phyloP scores from a whole-genome alignment of 345 rosid species.

The Combretum micranthum region DNA sequence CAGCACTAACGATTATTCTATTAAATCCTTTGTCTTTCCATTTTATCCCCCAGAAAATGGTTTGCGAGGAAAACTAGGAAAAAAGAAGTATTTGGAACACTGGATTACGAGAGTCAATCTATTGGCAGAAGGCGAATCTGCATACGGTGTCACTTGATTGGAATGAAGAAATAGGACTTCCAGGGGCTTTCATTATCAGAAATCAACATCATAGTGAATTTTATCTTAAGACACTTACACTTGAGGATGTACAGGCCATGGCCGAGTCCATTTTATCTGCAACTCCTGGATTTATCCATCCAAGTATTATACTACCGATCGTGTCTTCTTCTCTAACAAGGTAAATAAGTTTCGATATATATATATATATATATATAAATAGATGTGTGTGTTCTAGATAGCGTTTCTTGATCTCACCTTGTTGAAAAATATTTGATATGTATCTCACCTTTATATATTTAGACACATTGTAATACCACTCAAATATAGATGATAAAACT shows the following conservation, averaged over 20 bases:
- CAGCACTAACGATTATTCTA: no score
- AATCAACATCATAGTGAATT: conserved; percentile 38
- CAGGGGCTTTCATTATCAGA: conserved; percentile 30
- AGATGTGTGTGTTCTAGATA: no score
- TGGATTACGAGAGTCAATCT: conserved; percentile 19
- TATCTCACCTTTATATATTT: no score
- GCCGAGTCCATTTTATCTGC: conserved; percentile 38
- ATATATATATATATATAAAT: no score
- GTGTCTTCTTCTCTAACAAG: conserved; percentile 38
- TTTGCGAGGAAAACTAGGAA: conserved; percentile 24
- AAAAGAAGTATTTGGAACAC: conserved; percentile 23
- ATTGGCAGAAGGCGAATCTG: conserved; percentile 24
- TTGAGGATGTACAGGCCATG: conserved; percentile 33
- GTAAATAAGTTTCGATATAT: no score
- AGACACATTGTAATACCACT: no score
- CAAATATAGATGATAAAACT: no score
- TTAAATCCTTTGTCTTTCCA: background rate
- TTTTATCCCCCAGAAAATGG: conserved; percentile 19
- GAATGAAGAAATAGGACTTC: conserved; percentile 26
- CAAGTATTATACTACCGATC: conserved; percentile 20
- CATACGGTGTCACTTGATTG: conserved; percentile 26
- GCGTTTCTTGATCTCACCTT: no score
- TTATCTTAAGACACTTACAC: conserved; percentile 32
- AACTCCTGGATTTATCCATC: conserved; percentile 45
- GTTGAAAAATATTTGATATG: no score